phyloP scores from a whole-genome alignment of 441 rosid species.

The Arabidopsis lyrata region DNA sequence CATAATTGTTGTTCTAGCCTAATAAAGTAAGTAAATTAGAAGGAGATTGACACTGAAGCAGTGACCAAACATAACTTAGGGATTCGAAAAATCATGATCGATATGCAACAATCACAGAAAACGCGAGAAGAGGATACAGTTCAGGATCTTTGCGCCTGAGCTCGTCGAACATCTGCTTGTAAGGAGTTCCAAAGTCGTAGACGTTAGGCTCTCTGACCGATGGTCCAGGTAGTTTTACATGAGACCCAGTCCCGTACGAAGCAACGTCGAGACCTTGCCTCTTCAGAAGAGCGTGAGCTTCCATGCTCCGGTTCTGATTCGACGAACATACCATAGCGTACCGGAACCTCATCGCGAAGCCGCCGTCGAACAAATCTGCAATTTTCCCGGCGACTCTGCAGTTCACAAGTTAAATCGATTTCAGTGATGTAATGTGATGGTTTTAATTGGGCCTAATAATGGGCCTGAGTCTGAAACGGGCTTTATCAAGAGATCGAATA shows the following conservation, averaged over 20 bases:
- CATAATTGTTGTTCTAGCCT: background rate
- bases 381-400: conserved; percentile 29
- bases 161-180: conserved; percentile 91
- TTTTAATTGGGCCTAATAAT: conserved; percentile 5
- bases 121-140: conserved; percentile 58
- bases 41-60: conserved; percentile 3
- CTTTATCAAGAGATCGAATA: background rate
- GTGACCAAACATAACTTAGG: conserved; percentile 5
- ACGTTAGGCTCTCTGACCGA: conserved; percentile 92
- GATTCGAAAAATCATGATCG: conserved; percentile 6
- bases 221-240: conserved; percentile 95
- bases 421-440: background rate
- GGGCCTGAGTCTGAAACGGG: background rate
- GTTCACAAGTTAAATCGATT: background rate
- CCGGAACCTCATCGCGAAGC: conserved; percentile 60
- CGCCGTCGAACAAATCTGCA: conserved; percentile 20
- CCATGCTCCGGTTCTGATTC: conserved; percentile 98
- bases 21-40: background rate
- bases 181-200: conserved; percentile 94
- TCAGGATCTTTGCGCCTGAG: conserved; percentile 96
- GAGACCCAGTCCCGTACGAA: conserved; percentile 91
- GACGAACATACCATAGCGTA: conserved; percentile 97
- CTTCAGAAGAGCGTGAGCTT: conserved; percentile 83
- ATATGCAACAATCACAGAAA: background rate
- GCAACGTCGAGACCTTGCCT: conserved; percentile 86